Base-by-base conservation (phyloP, 139 green algal genomes). In the Chlamydomonas eustigma region DNA sequence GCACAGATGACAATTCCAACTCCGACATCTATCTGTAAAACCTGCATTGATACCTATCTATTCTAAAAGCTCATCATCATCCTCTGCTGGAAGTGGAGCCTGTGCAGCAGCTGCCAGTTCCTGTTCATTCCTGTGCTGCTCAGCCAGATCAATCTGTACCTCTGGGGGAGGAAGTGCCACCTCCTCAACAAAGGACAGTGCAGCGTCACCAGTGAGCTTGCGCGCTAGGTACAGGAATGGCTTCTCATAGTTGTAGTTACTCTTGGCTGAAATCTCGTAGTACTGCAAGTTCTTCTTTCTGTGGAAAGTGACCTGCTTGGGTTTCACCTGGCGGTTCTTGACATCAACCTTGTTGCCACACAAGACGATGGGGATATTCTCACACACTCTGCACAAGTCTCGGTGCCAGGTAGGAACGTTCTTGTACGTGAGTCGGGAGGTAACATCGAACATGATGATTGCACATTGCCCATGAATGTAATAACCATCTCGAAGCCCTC, bases 381-480 rank as follows among this genome's bases (percentile, higher is more conserved):
- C 96, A 78, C 96, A 99, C 52, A 99, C 96, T 33, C 95, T 84
- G 90, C 94, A 98, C 28, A 99, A 86, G 78, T 99, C 96, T 33
- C 96, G 89, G 85, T 99, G 94, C 95, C 95, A 99, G 22, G 93
- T 98, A 64, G 96, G 96, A 24, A 99, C 95, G 82, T 98, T 98
- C 92, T 99, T 99, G 89, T 99, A 99, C 36, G 96, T 99, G 50
- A 98, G 87, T 36, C 96, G 90, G 18, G 92, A 97, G 1, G 96
- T 99, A n/a, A 99, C 96, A 83, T 99, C 96, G 88, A 99, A 99
- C 96, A 99, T 98, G 88, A 99, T 99, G 90, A 99, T 98, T 24
- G 96, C 96, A 84, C 96, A 99, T 85, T 99, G 93, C 5, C 94
- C 93, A 82, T 98, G 93, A 73, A 99, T 99, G 86, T 97, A 98